A percentile compares a stretch with the other conserved stretches of the same genome.
These are phyloP conservation scores for Ogataea dorogensis DNA, from an alignment of 805 yeast species.

Conservation along the genomic window DNA sequence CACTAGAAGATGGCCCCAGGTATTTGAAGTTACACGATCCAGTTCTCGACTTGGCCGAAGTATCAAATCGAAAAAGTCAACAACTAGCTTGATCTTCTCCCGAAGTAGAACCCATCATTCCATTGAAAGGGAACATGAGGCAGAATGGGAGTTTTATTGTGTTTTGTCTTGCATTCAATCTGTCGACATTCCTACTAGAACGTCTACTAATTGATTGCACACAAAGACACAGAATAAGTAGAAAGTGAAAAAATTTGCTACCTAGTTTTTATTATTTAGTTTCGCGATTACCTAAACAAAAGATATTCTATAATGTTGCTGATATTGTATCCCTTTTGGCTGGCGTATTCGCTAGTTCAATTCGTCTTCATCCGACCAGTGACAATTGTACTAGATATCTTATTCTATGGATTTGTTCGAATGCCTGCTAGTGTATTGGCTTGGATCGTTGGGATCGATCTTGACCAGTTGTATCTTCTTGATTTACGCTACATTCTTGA, in stretches of 20 bases:
- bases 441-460: conserved; percentile 15
- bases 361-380: conserved; percentile 6
- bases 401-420: conserved; percentile 4
- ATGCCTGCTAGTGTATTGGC: conserved; percentile 4
- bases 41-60: conserved; percentile 22
- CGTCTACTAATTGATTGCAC: conserved; percentile 6
- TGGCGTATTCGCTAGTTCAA: background rate
- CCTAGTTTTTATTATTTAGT: conserved; percentile 3
- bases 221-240: conserved; percentile 1
- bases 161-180: conserved; percentile 2
- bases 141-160: conserved; percentile 29
- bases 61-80: conserved; percentile 26
- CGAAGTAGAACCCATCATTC: conserved; percentile 33
- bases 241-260: conserved; percentile 1
- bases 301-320: conserved; percentile 3
- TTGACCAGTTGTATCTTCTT: conserved; percentile 2
- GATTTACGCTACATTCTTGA: conserved; percentile 14
- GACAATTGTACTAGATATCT: conserved; percentile 1
- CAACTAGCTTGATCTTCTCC: conserved; percentile 33
- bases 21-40: conserved; percentile 26
- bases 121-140: conserved; percentile 31
- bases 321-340: conserved; percentile 8
- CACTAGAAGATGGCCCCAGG: conserved; percentile 8
- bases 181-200: too few relatives aligned
- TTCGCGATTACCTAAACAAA: conserved; percentile 1